Evolutionary conservation across 257 asterid species (phyloP).

Genomic region (Solanum lycopersicoides): DNA sequence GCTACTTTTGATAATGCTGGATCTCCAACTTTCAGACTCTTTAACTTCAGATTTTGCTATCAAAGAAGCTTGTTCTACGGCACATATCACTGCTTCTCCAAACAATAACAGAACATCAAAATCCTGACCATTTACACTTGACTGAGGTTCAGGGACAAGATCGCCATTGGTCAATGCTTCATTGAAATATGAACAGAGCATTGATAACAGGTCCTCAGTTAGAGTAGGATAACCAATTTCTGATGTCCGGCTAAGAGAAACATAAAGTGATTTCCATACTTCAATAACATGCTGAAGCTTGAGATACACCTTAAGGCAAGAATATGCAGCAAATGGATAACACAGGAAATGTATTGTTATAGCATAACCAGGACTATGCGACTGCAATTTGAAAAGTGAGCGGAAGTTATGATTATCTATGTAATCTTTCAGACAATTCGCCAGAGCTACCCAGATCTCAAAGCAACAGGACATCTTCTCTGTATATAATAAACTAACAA

Average conservation of each 20-base stretch:
- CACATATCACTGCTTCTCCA: conserved; percentile 31
- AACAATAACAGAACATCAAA: conserved; percentile 22
- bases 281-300: conserved; percentile 28
- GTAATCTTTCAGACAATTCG: conserved; percentile 36
- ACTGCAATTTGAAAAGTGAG: conserved; percentile 19
- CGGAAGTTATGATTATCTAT: conserved; percentile 15
- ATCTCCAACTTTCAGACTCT: conserved; percentile 19
- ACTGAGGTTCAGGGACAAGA: conserved; percentile 16
- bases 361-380: conserved; percentile 23
- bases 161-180: conserved; percentile 13
- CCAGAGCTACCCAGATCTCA: conserved; percentile 45
- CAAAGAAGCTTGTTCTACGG: conserved; percentile 34
- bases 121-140: conserved; percentile 12
- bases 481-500: conserved; percentile 32
- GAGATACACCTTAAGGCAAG: conserved; percentile 14
- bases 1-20: conserved; percentile 17
- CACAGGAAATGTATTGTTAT: conserved; percentile 31
- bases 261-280: conserved; percentile 44
- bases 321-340: conserved; percentile 49
- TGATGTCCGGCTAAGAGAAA: conserved; percentile 25
- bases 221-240: conserved; percentile 15
- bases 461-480: conserved; percentile 18
- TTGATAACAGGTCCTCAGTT: conserved; percentile 37
- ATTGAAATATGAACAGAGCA: conserved; percentile 31
- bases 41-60: conserved; percentile 13